Base-by-base conservation (phyloP, 1,284 basidiomycete species). In the Gomphus bonarii region DNA sequence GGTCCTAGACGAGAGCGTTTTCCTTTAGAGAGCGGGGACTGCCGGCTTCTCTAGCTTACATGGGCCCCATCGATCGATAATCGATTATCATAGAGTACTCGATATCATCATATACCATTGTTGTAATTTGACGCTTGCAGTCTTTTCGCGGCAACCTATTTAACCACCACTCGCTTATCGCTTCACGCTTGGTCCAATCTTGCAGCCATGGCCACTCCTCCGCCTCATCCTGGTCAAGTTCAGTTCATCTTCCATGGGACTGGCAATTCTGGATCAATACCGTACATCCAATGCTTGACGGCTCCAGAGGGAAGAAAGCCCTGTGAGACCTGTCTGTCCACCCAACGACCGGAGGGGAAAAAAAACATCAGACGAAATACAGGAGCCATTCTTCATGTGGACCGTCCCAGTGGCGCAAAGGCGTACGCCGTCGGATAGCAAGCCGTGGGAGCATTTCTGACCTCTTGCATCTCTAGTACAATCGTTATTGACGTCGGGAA, bases 401-500 rank as follows among this genome's bases (percentile, higher is more conserved):
- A 72, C 40, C 75, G 73, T 14, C 75, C 70, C 58, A 72, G 79
- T 61, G 80, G 78, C 33, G 69, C 72, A 60, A 71, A 67, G 63
- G 73, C 71, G 84, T 85, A 66, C 59, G 84, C 78, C 12, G 16
- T 50, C 42, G 33, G 20, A 55, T 60, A 14, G 10, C 38, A 35
- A 43, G 31, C 30, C 46, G 44, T 50, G n/a, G 36, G 56, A 33
- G 16, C 30, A 31, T 47, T 40, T 40, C 22, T 55, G 11, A 52
- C 30, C 53, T 43, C 48, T 30, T 47, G 51, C 52, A 53, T 22
- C 59, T 12, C 61, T 61, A 87, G 84, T 61, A 84, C 84, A 4
- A 75, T 91, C 61, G 76, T 91, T 11, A 82, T 91, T 65, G 88
- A 91, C 69, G 85, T 81, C 57, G 88, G 87, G 61, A 91, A 89